Conservation (phyloP, 805 yeast species). For the Wickerhamomyces kurtzmanii region DNA sequence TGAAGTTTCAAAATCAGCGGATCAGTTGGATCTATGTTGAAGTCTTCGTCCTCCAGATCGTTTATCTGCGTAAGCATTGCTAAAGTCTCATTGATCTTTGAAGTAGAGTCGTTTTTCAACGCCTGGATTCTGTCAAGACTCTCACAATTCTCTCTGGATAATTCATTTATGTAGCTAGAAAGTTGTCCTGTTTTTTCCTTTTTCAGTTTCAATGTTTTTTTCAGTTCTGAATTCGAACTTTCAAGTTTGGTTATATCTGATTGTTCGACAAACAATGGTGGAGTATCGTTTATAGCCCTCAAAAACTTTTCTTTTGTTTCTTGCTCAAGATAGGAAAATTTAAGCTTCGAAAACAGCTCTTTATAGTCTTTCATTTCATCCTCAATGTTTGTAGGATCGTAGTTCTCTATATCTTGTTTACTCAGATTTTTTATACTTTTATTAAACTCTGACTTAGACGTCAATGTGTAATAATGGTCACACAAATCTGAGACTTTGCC, state of each 20-base stretch:
- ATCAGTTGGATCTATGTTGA: no score
- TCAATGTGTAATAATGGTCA: no score
- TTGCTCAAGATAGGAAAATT: slow-evolving; percentile 60
- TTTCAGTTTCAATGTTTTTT: slow-evolving; percentile 17
- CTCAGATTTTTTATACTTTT: no score
- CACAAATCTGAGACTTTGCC: no score
- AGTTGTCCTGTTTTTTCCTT: slow-evolving; percentile 11
- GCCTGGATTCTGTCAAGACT: neutral
- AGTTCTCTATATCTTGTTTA: no score
- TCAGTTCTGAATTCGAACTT: slow-evolving; percentile 16
- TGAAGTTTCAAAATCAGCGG: no score
- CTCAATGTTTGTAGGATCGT: slow-evolving; percentile 21
- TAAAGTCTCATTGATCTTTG: no score
- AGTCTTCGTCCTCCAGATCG: no score
- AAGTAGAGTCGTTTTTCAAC: neutral
- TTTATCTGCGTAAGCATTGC: no score
- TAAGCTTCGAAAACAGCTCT: slow-evolving; percentile 40
- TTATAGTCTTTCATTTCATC: slow-evolving; percentile 27
- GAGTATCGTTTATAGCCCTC: slow-evolving; percentile 32
- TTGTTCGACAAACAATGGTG: slow-evolving; percentile 18
- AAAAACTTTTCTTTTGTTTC: slow-evolving; percentile 64
- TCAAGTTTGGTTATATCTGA: slow-evolving; percentile 23
- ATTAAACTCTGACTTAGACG: no score
- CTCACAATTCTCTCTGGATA: neutral
- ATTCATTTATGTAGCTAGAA: slow-evolving; percentile 1